Base-by-base conservation (phyloP, 2,329 filamentous ascomycete species). In the Hypoxylon sp. region DNA sequence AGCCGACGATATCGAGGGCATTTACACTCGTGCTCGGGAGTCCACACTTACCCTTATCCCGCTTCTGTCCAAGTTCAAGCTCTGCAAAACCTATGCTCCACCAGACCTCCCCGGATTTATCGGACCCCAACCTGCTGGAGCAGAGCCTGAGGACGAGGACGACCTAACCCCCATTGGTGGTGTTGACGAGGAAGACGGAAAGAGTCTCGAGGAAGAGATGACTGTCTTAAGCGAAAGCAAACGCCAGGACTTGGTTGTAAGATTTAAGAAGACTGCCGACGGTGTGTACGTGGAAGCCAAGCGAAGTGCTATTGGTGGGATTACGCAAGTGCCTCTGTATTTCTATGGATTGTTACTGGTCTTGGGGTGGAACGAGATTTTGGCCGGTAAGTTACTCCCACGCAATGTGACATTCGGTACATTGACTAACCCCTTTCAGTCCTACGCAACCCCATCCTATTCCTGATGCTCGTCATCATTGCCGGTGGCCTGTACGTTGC, bases 231-330 rank as follows among this genome's bases (percentile, higher is more conserved):
- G 91, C 75, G 95, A 98, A 80, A 87, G 89, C 71, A 97, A 98
- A 82, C 89, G 93, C 67, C 93, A 97, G 78, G 94, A 99, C 78
- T 87, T 99, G 29, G 93, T 94, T 8, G 92, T 97, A 13, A 88
- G 96, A 61, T 99, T 99, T 87, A 98, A 98, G 87, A 98, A 98
- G 87, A 96, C 93, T 37, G 96, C 96, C 1, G 96, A 99, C 78
- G 96, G 94, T 6, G 95, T 99, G 3, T 99, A 97, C 75, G 94
- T 99, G 46, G 96, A 99, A 83, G 96, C 96, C 54, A 99, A 99
- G 86, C 89, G 96, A 65, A 94, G 95, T 78, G 96, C 96, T 46
- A 97, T 99, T 78, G 96, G 96, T 60, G 94, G 95, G 63, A 93
- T 99, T 75, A 93, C 94, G 3, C 94, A 98, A 80, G 90, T 99